Percentiles rank a stretch among this genome's conserved stretches.
These are phyloP conservation scores for Kwoniella mangroviensis DNA, from an alignment of 768 basidiomycete species.

Conservation along the genomic window DNA sequence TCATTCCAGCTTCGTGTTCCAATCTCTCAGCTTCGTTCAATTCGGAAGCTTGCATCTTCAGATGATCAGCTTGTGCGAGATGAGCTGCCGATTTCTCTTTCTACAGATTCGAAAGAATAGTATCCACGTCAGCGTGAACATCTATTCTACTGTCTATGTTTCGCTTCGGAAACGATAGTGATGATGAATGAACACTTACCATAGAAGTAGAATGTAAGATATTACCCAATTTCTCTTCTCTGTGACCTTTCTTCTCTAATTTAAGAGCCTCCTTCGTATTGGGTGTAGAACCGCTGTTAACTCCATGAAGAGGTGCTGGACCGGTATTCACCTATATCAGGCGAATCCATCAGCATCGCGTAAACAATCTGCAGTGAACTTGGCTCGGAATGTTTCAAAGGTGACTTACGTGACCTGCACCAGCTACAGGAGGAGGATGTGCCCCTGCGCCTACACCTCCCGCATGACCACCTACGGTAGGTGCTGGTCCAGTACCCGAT, in stretches of 20 bases:
- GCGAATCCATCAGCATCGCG: no score
- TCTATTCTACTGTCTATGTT: no score
- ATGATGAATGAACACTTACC: slow-evolving; percentile 11
- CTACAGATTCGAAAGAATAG: no score
- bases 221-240: slow-evolving; percentile 25
- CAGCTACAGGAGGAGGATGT: slow-evolving; percentile 6
- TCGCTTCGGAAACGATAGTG: no score
- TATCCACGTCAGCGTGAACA: no score
- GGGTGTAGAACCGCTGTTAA: slow-evolving; percentile 8
- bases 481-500: slow-evolving; percentile 10
- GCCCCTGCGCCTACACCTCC: not conserved
- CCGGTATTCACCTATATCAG: slow-evolving; percentile 29
- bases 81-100: slow-evolving; percentile 28
- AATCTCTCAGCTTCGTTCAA: slow-evolving; percentile 32
- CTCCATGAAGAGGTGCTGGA: slow-evolving; percentile 22
- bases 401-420: slow-evolving; percentile 13
- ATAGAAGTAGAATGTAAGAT: slow-evolving; percentile 25
- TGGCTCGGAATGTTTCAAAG: no score
- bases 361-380: no score
- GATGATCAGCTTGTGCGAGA: slow-evolving; percentile 32
- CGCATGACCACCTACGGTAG: not conserved
- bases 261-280: slow-evolving; percentile 25
- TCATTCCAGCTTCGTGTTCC: slow-evolving; percentile 36
- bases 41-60: slow-evolving; percentile 35
- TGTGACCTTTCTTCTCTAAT: slow-evolving; percentile 30